Evolutionary conservation across 768 basidiomycete genomes (phyloP).

Genomic region (Tulasnella calospora): DNA sequence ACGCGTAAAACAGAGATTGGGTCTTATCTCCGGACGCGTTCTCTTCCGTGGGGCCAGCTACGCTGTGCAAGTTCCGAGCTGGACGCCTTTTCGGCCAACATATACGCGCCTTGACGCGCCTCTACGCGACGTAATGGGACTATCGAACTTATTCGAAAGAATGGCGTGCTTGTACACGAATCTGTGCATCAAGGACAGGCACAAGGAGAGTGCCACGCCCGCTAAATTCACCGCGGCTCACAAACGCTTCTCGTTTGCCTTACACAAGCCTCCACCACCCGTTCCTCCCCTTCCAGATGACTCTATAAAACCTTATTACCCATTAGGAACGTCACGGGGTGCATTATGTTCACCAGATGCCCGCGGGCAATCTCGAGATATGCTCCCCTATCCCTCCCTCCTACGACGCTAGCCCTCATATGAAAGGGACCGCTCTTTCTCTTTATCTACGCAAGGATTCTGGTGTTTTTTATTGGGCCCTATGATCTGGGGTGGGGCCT

Average conservation of each 20-base stretch:
- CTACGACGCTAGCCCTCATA: no score
- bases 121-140: no score
- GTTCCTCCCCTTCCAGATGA: neutral
- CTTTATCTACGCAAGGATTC: neutral
- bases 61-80: neutral
- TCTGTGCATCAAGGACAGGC: no score
- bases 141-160: no score
- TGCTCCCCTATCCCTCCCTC: no score
- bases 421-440: no score
- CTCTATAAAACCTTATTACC: neutral
- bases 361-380: neutral
- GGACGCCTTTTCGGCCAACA: neutral
- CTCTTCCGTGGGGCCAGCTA: neutral
- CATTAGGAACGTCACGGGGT: no score
- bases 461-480: neutral
- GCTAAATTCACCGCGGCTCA: no score
- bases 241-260: no score
- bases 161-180: no score
- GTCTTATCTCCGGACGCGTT: neutral
- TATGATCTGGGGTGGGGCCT: neutral
- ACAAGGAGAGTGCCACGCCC: no score
- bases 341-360: neutral
- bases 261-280: neutral
- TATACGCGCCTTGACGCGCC: no score
- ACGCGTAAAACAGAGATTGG: neutral